Evolutionary conservation across 106 monocot species (phyloP).

Genomic region (Ottelia alismoides): DNA sequence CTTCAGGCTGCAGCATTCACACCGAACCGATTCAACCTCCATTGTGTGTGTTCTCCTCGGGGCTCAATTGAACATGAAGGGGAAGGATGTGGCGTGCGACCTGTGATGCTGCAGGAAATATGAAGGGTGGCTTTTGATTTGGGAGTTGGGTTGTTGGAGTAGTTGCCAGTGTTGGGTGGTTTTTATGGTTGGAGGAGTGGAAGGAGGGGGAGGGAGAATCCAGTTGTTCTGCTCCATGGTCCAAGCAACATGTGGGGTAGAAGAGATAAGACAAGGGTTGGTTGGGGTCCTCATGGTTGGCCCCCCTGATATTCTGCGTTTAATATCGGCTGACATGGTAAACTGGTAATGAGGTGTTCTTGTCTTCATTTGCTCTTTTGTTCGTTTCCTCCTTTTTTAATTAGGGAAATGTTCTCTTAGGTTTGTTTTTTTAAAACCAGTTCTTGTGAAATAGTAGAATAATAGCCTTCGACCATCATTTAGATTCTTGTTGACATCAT

Average conservation of each 20-base stretch:
- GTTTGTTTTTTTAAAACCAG: too few species aligned
- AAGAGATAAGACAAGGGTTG: slow-evolving; percentile 2
- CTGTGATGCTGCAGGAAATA: background rate
- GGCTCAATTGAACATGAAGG: background rate
- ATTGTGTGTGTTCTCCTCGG: too few species aligned
- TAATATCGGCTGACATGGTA: too few species aligned
- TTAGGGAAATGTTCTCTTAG: too few species aligned
- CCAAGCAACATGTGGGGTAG: background rate
- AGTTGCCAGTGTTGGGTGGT: background rate
- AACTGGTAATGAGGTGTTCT: too few species aligned
- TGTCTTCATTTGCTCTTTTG: too few species aligned
- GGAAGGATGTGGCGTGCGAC: background rate
- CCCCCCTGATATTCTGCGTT: too few species aligned
- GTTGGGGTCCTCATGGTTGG: slow-evolving; percentile 1
- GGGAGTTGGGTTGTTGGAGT: background rate
- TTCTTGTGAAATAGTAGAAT: too few species aligned
- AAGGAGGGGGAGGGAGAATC: background rate
- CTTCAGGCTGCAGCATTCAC: slow-evolving; percentile 9
- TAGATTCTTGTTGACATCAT: too few species aligned
- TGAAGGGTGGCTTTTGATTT: background rate
- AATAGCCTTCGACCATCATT: too few species aligned
- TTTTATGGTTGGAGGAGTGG: slow-evolving; percentile 3
- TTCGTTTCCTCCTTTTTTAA: too few species aligned
- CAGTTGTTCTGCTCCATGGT: slow-evolving; percentile 3
- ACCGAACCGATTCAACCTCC: slow-evolving; percentile 6